phyloP scores from a whole-genome alignment of 139 green algal species.

The Limnomonas spitsbergensis region DNA sequence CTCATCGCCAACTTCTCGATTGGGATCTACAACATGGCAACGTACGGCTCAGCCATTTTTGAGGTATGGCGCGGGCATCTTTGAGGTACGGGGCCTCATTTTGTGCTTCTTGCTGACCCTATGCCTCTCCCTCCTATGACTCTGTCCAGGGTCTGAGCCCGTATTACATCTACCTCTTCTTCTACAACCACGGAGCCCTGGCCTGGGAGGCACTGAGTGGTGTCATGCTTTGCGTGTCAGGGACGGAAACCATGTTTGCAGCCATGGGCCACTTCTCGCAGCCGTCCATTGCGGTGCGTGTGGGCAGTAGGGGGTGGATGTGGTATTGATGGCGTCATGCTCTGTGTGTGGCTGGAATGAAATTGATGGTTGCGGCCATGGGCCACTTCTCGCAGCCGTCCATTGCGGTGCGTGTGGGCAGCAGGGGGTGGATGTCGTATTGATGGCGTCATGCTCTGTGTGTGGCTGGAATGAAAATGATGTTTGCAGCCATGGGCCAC shows the following conservation, averaged over 20 bases:
- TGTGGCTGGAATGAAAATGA: constrained; percentile 64
- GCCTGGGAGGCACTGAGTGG: constrained; percentile 52
- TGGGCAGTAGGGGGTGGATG: too few relatives aligned
- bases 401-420: constrained; percentile 37
- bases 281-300: constrained; percentile 30
- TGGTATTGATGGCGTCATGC: constrained; percentile 53
- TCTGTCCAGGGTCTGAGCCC: not conserved
- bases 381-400: constrained; percentile 52
- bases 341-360: constrained; percentile 58
- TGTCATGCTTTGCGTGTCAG: constrained; percentile 61
- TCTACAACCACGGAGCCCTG: constrained; percentile 9
- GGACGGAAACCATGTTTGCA: constrained; percentile 66
- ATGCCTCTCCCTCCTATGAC: too few relatives aligned
- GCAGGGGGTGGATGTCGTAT: too few relatives aligned
- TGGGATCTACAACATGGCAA: not conserved
- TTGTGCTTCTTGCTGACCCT: too few relatives aligned
- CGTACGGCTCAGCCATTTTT: constrained; percentile 8
- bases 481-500: constrained; percentile 65
- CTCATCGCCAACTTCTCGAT: constrained; percentile 38
- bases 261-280: constrained; percentile 57
- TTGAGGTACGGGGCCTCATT: too few relatives aligned
- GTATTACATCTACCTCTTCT: constrained; percentile 25
- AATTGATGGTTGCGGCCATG: constrained; percentile 63
- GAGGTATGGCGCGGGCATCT: too few relatives aligned
- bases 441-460: constrained; percentile 51